Evolutionary conservation across 139 green algal species (phyloP), one percentile per base, ranked within the genome.

Genomic region (Closterium sp.): DNA sequence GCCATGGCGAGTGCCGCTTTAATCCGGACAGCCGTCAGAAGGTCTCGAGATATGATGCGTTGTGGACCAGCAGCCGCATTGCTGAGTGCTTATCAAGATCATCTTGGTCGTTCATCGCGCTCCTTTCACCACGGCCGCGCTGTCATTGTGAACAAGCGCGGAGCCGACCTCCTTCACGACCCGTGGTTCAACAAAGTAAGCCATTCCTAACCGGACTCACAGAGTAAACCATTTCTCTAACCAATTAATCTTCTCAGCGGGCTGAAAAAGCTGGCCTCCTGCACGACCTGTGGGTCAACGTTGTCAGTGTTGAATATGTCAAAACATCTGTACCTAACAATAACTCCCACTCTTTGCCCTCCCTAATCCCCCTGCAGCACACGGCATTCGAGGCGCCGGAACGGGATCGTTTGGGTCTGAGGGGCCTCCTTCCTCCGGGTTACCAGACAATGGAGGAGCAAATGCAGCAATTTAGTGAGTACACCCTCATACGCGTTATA

Each of bases 371-470:
- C n/a, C 34, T 30, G 85, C 91, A 98, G 96, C 97, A 98, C 87
- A 99, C 97, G 6, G 97, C 96, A 0, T 98, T 99, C 89, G 94
- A 95, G 2, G 28, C 92, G 1, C 85, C 95, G 10, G 98, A 99
- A 92, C 94, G 98, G 0, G 98, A 99, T 89, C 94, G 98, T 0
- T 91, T 99, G 31, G 96, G 96, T 0, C 91, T 99, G 31, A 93
- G 98, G 2, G 98, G 98, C 22, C 95, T 99, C 31, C 95, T 99
- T 86, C 98, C 98, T 13, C 96, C 97, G 1, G 31, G 70, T 19
- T 38, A 94, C 9, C 95, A 94, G 42, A 85, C 90, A 1, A 89
- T 96, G 19, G 89, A 95, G 5, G 70, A 94, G 79, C 92, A 96
- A 86, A 92, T 93, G 70, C 90, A 94, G 38, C 86, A 93, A 28